These are phyloP conservation scores for Wallacemonas collosoma DNA, from an alignment of 208 protist species.

Conservation along the genomic window DNA sequence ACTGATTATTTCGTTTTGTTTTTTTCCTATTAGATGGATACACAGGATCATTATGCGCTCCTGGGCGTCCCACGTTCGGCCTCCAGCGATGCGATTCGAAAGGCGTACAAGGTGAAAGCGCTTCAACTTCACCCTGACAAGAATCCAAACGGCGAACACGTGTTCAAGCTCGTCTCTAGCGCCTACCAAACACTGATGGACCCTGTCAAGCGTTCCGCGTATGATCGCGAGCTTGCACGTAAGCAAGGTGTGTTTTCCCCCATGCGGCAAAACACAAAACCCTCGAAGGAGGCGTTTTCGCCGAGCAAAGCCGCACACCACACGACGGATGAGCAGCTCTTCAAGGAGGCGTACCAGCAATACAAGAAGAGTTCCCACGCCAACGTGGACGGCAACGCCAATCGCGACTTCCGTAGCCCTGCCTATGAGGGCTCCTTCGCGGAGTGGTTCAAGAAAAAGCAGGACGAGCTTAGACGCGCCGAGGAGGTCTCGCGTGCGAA, in stretches of 20 bases:
- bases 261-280: constrained; percentile 15
- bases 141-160: constrained; percentile 84
- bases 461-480: constrained; percentile 73
- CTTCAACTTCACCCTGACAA: constrained; percentile 89
- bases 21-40: constrained; percentile 39
- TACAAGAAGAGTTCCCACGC: constrained; percentile 63
- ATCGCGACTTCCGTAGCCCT: constrained; percentile 41
- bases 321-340: constrained; percentile 73
- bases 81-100: constrained; percentile 75
- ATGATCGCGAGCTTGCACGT: constrained; percentile 67
- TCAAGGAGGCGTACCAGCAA: constrained; percentile 79
- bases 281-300: neutral
- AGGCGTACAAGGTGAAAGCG: constrained; percentile 85
- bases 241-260: constrained; percentile 40
- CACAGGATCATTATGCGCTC: constrained; percentile 73
- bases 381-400: constrained; percentile 13
- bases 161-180: constrained; percentile 82
- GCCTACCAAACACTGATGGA: constrained; percentile 82
- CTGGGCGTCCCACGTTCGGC: constrained; percentile 73
- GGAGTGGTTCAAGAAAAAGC: constrained; percentile 85
- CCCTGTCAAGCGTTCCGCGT: constrained; percentile 68
- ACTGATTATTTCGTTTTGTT: neutral
- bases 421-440: constrained; percentile 60
- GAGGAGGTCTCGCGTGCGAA: constrained; percentile 75
- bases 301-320: constrained; percentile 29